Evolutionary conservation across 176 grass and related monocot species (phyloP).

Genomic region (Thalia dealbata): DNA sequence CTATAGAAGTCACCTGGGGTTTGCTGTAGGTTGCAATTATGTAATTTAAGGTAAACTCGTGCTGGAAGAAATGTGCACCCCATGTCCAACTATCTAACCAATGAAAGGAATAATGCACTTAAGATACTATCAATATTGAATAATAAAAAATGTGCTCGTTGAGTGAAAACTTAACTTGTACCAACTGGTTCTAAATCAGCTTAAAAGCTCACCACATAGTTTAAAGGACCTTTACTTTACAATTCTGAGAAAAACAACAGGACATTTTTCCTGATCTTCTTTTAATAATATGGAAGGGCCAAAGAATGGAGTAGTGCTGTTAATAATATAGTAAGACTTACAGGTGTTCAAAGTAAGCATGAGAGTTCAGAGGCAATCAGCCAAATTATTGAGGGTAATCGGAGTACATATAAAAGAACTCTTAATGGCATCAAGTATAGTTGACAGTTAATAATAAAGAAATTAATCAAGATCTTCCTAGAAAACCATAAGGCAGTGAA

Average conservation of each 20-base stretch:
- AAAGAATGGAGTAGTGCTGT: not conserved
- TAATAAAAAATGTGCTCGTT: not conserved
- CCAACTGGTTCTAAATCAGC: not conserved
- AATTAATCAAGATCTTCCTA: not conserved
- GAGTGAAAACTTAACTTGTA: not conserved
- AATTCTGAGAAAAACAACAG: not conserved
- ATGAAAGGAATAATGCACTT: not conserved
- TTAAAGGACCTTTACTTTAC: not conserved
- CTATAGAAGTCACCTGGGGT: conserved; percentile 54
- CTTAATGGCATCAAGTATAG: not conserved
- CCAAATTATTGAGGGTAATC: not conserved
- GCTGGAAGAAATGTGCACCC: conserved; percentile 63
- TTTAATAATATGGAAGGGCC: not conserved
- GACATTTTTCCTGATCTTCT: not conserved
- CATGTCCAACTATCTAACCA: conserved; percentile 62
- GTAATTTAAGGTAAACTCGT: conserved; percentile 77
- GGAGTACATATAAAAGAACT: not conserved
- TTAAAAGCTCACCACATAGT: not conserved
- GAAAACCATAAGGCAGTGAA: not conserved
- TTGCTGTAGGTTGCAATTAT: conserved; percentile 79
- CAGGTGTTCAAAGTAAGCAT: not conserved
- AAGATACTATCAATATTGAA: not conserved
- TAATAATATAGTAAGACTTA: not conserved
- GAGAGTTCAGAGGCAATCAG: not conserved
- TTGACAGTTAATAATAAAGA: not conserved